A percentile compares a stretch with the other conserved stretches of the same genome.
Evolutionary conservation across 2,329 filamentous ascomycete genomes (phyloP).

Genomic region (Cyphellophora europaea): DNA sequence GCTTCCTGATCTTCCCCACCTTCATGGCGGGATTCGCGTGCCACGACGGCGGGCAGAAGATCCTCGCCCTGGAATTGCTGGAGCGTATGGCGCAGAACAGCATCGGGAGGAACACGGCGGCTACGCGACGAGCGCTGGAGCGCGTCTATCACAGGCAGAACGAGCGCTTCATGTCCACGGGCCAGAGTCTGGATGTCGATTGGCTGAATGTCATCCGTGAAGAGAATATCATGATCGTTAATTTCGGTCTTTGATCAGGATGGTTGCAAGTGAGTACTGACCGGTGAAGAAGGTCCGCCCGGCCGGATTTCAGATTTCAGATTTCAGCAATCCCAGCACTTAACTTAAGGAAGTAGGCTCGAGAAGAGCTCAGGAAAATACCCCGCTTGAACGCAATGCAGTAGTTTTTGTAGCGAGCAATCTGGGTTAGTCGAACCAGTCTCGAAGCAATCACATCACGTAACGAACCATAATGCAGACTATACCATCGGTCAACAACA

Average conservation of each 20-base stretch:
- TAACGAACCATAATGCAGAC: too few relatives aligned
- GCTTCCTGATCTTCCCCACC: conserved; percentile 43
- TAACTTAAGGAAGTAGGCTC: too few relatives aligned
- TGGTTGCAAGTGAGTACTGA: too few relatives aligned
- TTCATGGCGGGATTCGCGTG: conserved; percentile 44
- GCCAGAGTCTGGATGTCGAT: conserved; percentile 36
- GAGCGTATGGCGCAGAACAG: conserved; percentile 37
- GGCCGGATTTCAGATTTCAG: too few relatives aligned
- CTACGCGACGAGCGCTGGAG: conserved; percentile 36
- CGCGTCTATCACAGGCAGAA: conserved; percentile 41
- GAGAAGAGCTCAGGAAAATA: too few relatives aligned
- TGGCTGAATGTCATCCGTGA: conserved; percentile 41
- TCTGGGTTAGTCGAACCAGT: too few relatives aligned
- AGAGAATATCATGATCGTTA: conserved; percentile 38
- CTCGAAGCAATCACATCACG: too few relatives aligned
- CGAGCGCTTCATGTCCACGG: conserved; percentile 28
- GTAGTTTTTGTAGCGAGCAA: too few relatives aligned
- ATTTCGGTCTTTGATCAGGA: conserved; percentile 43
- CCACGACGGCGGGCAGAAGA: conserved; percentile 32
- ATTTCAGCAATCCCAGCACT: too few relatives aligned
- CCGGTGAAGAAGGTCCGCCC: too few relatives aligned
- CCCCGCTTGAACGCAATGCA: too few relatives aligned
- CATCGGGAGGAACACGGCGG: conserved; percentile 39
- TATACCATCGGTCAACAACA: too few relatives aligned
- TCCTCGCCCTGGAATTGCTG: conserved; percentile 39